Evolutionary conservation across 1,284 basidiomycete genomes (phyloP).

Genomic region (Fomitopsis palustris): DNA sequence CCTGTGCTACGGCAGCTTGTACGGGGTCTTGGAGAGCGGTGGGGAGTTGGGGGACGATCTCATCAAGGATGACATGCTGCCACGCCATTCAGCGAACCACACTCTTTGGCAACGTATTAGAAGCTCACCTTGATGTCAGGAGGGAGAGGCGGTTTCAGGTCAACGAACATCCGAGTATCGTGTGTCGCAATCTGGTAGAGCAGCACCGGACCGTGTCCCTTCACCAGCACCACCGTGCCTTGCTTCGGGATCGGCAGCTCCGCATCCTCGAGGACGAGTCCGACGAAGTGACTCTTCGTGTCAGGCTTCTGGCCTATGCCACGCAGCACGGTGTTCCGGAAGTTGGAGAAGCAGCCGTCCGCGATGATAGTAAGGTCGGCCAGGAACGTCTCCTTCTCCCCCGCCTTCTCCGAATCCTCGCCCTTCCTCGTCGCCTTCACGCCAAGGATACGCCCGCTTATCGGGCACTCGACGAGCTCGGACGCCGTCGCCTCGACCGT

Average conservation of each 20-base stretch:
- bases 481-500: slow-evolving; percentile 83
- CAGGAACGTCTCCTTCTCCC: slow-evolving; percentile 50
- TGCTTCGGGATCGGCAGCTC: slow-evolving; percentile 79
- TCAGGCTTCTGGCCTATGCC: slow-evolving; percentile 42
- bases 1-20: slow-evolving; percentile 58
- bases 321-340: slow-evolving; percentile 59
- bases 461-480: slow-evolving; percentile 63
- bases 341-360: slow-evolving; percentile 94
- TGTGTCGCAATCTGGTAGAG: slow-evolving; percentile 81
- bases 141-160: slow-evolving; percentile 86
- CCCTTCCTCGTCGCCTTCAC: slow-evolving; percentile 49
- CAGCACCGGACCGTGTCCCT: slow-evolving; percentile 78
- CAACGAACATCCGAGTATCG: slow-evolving; percentile 91
- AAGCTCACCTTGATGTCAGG: slow-evolving; percentile 67
- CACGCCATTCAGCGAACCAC: neutral
- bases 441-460: slow-evolving; percentile 58
- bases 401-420: slow-evolving; percentile 29
- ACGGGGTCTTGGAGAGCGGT: slow-evolving; percentile 61
- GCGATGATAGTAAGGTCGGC: slow-evolving; percentile 87
- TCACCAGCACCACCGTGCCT: slow-evolving; percentile 82
- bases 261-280: slow-evolving; percentile 74
- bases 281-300: slow-evolving; percentile 80
- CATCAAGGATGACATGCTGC: slow-evolving; percentile 65
- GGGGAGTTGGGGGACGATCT: slow-evolving; percentile 82
- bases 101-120: neutral